Evolutionary conservation across 164 flowering plant species (phyloP), one percentile per base, ranked within the genome.

Genomic region (Houttuynia cordata): DNA sequence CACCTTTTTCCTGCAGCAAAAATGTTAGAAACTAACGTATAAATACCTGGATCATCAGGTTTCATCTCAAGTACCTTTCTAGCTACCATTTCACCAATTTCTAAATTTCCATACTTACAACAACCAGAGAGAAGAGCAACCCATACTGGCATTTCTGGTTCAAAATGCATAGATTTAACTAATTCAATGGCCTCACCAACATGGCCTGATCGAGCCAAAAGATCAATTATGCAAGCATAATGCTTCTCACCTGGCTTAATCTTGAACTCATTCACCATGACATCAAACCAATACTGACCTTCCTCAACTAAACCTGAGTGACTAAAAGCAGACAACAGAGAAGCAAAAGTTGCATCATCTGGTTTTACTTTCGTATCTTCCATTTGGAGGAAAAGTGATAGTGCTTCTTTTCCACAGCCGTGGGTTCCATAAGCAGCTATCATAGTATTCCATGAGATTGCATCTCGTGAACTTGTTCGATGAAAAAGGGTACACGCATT

Each of bases 1-100:
- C 72, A 68, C 34, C 59, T 73, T 18, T 55, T 66, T 25, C 67
- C 67, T 24, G 63, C 51, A 6, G 75, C 72, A 56, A 65, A 73
- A 30, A 69, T 45, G 19, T 73, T 73, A 41, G 75, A 68, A 37
- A 69, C 67, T 68, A 73, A 66, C 24, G 75, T 56, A 63, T 73
- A 73, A 18, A 73, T 73, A 49, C 75, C 75, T 18, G 70, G 65
- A 57, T 73, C 75, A 65, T 73, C 70, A 15, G 76, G 76, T 24
- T 69, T 53, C 49, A 73, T 51, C 52, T 69, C 60, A 51, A 66
- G 61, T 49, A 73, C 70, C 62, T 63, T 61, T 13, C 54, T 64
- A 23, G 71, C 69, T 18, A 62, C 63, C 49, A 39, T 61, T 53
- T 60, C 57, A 19, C 75, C 72, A 7, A 73, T 51, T 10, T 66